These are phyloP conservation scores for Mucor sp. DNA, from an alignment of 371 early-diverging fungal genomes.

Conservation along the genomic window DNA sequence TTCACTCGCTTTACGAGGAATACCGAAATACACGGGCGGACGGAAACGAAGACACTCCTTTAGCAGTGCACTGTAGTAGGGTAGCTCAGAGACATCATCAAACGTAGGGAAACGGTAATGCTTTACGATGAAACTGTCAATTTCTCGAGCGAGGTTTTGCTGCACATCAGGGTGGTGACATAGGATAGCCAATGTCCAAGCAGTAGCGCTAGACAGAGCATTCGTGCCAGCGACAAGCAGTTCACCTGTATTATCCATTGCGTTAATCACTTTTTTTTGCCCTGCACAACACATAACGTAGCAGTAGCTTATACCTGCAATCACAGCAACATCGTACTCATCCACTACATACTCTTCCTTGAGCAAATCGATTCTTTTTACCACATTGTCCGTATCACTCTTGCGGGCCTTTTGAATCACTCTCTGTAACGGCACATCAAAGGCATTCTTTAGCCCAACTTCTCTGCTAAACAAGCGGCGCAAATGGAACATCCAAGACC, in stretches of 20 bases:
- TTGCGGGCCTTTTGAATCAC: conserved; percentile 8
- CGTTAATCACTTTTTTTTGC: too few relatives aligned
- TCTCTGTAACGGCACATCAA: background rate
- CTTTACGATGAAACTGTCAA: conserved; percentile 19
- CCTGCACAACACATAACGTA: conserved; percentile 3
- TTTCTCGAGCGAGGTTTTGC: conserved; percentile 12
- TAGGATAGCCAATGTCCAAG: conserved; percentile 17
- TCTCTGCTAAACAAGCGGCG: conserved; percentile 12
- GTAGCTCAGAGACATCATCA: conserved; percentile 16
- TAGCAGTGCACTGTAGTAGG: conserved; percentile 28
- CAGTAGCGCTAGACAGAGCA: conserved; percentile 3
- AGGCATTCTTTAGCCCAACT: background rate
- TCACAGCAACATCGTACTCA: conserved; percentile 12
- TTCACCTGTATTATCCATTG: conserved; percentile 13
- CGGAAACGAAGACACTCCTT: conserved; percentile 34
- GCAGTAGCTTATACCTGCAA: conserved; percentile 33
- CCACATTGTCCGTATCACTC: conserved; percentile 7
- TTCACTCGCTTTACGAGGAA: conserved; percentile 31
- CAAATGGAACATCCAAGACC: conserved; percentile 15
- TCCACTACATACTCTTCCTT: conserved; percentile 11
- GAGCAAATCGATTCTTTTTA: conserved; percentile 12
- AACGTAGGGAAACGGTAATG: conserved; percentile 22
- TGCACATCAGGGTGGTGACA: conserved; percentile 23
- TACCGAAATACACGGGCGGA: conserved; percentile 25
- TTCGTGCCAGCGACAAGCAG: conserved; percentile 16